Conservation (phyloP, 208 protist species). For the Phytomonas sp. region DNA sequence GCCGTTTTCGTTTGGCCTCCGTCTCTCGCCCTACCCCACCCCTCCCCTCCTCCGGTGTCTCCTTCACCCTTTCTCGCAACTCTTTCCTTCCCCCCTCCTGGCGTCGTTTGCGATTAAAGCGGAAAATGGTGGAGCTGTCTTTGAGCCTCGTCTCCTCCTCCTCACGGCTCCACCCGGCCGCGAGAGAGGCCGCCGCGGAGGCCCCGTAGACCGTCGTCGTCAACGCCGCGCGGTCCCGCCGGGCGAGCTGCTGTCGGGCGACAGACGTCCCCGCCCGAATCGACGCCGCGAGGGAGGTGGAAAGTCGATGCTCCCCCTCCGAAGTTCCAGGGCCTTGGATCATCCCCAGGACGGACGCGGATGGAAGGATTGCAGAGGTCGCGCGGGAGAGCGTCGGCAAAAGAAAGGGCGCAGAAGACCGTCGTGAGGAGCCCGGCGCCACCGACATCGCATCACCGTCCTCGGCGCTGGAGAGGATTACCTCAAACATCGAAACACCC, state of each 20-base stretch:
- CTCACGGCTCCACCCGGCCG: slow-evolving; percentile 42
- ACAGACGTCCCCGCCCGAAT: slow-evolving; percentile 61
- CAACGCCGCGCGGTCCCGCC: slow-evolving; percentile 52
- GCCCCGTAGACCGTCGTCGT: slow-evolving; percentile 77
- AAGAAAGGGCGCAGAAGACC: slow-evolving; percentile 31
- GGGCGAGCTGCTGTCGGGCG: slow-evolving; percentile 48
- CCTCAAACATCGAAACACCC: slow-evolving; percentile 75
- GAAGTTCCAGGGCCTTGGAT: slow-evolving; percentile 12
- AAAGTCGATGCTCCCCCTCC: slow-evolving; percentile 20
- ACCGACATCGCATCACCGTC: slow-evolving; percentile 80
- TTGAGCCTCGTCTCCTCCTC: slow-evolving; percentile 40
- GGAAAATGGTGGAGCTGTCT: slow-evolving; percentile 78
- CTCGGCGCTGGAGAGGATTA: slow-evolving; percentile 67
- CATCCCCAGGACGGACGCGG: not conserved
- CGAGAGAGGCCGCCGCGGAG: slow-evolving; percentile 69
- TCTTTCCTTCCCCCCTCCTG: slow-evolving; percentile 6
- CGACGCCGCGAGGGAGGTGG: slow-evolving; percentile 65
- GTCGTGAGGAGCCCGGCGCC: slow-evolving; percentile 40
- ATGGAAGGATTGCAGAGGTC: slow-evolving; percentile 77
- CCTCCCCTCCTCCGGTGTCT: not conserved
- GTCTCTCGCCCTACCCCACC: not conserved
- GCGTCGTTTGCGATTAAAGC: slow-evolving; percentile 36
- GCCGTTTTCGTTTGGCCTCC: not conserved
- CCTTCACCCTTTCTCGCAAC: slow-evolving; percentile 10
- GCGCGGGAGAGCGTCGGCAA: slow-evolving; percentile 74